Conservation (phyloP, 1,139 yeast species). For the Suhomyces atakaporum region DNA sequence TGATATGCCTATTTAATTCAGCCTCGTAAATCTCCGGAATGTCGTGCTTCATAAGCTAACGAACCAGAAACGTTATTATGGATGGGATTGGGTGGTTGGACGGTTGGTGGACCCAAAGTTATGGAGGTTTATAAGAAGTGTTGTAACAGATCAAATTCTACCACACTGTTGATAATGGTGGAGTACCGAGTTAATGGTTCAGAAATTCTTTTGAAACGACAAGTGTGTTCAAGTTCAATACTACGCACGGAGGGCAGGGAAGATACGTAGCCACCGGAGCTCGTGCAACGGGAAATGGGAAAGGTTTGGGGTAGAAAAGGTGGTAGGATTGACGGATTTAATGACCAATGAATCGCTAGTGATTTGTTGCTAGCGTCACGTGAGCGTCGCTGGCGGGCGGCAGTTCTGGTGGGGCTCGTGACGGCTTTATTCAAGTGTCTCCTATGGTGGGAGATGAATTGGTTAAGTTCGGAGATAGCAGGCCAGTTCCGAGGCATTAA, state of each 20-base stretch:
- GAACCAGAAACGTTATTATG: background rate
- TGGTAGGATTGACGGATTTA: background rate
- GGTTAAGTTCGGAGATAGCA: too few species aligned
- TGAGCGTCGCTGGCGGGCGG: background rate
- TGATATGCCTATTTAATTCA: background rate
- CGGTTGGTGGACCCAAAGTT: too few species aligned
- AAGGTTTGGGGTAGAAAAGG: background rate
- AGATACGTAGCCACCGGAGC: background rate
- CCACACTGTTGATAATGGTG: too few species aligned
- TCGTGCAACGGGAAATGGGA: background rate
- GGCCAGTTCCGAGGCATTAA: too few species aligned
- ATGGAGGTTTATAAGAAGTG: too few species aligned
- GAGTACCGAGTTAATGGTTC: too few species aligned
- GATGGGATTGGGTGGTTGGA: background rate
- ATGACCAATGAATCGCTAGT: constrained; percentile 5
- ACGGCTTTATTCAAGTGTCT: too few species aligned
- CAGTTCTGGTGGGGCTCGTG: background rate
- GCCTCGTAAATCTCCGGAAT: background rate
- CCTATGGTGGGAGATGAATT: too few species aligned
- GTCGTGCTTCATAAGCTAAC: background rate
- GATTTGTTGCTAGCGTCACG: constrained; percentile 5
- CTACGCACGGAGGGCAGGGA: background rate
- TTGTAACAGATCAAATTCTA: too few species aligned
- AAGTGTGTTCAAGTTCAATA: too few species aligned
- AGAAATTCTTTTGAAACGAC: too few species aligned